Evolutionary conservation across 2,329 filamentous ascomycete species (phyloP), one percentile per base, ranked within the genome.

Genomic region (Ambrosiella xylebori): DNA sequence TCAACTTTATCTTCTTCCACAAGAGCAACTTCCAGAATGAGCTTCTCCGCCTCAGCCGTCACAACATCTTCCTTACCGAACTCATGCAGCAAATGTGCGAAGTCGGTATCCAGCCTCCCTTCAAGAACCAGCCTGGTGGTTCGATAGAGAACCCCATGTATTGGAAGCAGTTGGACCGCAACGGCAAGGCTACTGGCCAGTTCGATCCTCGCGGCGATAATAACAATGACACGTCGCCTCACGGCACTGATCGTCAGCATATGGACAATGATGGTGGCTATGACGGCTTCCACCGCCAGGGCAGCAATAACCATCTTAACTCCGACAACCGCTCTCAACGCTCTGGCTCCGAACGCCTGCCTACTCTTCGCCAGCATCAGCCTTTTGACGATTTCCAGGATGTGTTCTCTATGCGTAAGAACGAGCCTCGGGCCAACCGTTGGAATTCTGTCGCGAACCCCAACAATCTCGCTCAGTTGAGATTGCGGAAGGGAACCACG

Each of bases 11-110:
- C 65, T 95, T 95, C 74, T 96, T 96, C 75, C 95, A 96, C 78
- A 96, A 96, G 70, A 88, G 85, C 60, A 96, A 91, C 69, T 96
- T 86, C 80, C 91, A 97, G 68, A 96, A 96, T 67, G 91, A 97
- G 68, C 76, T 94, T 50, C 76, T 96, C 27, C 89, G 91, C 71
- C 78, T 97, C 1, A 87, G 86, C 64, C 81, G 91, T 15, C 86
- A 93, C 65, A 96, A 96, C 76, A 93, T 90, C 67, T 95, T 97
- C 70, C 89, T 94, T 63, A 89, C 86, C 62, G 88, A 93, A 61
- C 74, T 97, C 65, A 95, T 95, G 85, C 76, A 86, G 41, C 81
- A 87, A 58, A 89, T 96, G 74, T 79, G 86, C 61, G 81, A 88
- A 58, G 76, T 91, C 56, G 88, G 88, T 59, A 93, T 95, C 67